Percentiles rank a stretch among this genome's conserved stretches.
phyloP scores from a whole-genome alignment of 2,329 filamentous ascomycete genomes.

The Scopulariopsis brevicaulis region DNA sequence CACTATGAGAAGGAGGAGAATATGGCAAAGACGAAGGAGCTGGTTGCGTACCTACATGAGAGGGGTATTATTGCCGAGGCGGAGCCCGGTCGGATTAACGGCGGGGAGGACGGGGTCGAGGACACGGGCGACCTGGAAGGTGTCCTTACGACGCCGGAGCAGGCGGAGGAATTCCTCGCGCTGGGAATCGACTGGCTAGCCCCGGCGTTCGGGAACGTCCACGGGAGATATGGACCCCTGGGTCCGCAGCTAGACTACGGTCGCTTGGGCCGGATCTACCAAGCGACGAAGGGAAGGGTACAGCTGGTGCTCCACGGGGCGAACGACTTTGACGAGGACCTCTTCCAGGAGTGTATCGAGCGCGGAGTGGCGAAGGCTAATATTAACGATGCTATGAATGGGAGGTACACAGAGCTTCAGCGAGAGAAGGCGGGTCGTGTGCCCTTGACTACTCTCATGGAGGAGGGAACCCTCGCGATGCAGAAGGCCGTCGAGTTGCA shows the following conservation, averaged over 20 bases:
- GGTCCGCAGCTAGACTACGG: slow-evolving; percentile 53
- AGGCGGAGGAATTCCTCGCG: slow-evolving; percentile 54
- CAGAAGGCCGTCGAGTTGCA: slow-evolving; percentile 30
- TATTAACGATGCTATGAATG: slow-evolving; percentile 40
- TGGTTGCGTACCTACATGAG: slow-evolving; percentile 50
- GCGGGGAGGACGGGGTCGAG: slow-evolving; percentile 60
- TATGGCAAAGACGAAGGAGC: slow-evolving; percentile 46
- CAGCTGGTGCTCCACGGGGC: slow-evolving; percentile 41
- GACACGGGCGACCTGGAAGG: slow-evolving; percentile 39
- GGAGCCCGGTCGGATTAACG: slow-evolving; percentile 54
- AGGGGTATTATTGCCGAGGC: slow-evolving; percentile 57
- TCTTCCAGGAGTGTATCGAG: slow-evolving; percentile 37
- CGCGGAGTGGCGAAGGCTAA: slow-evolving; percentile 38
- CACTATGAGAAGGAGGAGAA: slow-evolving; percentile 64
- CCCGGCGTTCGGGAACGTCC: slow-evolving; percentile 66
- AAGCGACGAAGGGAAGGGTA: slow-evolving; percentile 24
- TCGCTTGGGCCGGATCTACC: slow-evolving; percentile 23
- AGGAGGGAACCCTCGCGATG: slow-evolving; percentile 29
- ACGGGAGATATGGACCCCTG: slow-evolving; percentile 58
- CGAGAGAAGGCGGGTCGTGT: slow-evolving; percentile 7
- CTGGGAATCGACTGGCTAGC: slow-evolving; percentile 66
- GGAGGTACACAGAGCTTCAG: slow-evolving; percentile 30
- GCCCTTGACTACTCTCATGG: slow-evolving; percentile 27
- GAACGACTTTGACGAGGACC: slow-evolving; percentile 37
- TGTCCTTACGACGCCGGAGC: slow-evolving; percentile 50